Conservation (phyloP, 2,329 filamentous ascomycete genomes). For the Geosmithia morbida region DNA sequence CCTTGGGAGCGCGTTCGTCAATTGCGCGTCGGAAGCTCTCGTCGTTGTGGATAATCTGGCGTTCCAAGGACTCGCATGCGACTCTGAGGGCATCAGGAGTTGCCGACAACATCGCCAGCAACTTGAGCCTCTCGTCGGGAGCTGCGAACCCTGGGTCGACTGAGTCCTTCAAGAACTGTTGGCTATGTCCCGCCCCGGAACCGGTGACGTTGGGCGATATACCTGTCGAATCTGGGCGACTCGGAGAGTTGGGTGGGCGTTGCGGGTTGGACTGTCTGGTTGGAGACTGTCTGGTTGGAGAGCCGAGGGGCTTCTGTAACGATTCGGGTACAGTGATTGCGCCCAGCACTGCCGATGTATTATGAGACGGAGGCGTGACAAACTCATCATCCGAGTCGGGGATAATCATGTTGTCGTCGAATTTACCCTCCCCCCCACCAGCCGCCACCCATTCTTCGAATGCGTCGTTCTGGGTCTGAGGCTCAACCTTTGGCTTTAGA, state of each 20-base stretch:
- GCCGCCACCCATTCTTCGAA: slow-evolving; percentile 2
- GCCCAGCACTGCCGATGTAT: slow-evolving; percentile 11
- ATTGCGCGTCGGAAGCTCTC: slow-evolving; percentile 32
- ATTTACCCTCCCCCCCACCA: slow-evolving; percentile 3
- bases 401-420: slow-evolving; percentile 23
- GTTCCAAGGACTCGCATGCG: slow-evolving; percentile 17
- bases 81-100: background rate
- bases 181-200: background rate
- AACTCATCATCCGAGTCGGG: slow-evolving; percentile 45
- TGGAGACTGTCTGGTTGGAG: background rate
- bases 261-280: background rate
- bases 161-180: background rate
- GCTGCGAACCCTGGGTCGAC: background rate
- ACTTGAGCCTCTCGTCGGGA: background rate
- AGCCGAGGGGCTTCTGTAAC: background rate
- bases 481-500: background rate
- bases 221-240: background rate
- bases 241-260: background rate
- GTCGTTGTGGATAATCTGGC: slow-evolving; percentile 29
- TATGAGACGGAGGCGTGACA: slow-evolving; percentile 22
- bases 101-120: background rate
- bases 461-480: background rate
- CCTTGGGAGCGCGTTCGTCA: slow-evolving; percentile 27
- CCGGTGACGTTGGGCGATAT: background rate
- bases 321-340: background rate